Evolutionary conservation across 1,284 basidiomycete species (phyloP), one percentile per base, ranked within the genome.

Genomic region (Coniophora puteana): DNA sequence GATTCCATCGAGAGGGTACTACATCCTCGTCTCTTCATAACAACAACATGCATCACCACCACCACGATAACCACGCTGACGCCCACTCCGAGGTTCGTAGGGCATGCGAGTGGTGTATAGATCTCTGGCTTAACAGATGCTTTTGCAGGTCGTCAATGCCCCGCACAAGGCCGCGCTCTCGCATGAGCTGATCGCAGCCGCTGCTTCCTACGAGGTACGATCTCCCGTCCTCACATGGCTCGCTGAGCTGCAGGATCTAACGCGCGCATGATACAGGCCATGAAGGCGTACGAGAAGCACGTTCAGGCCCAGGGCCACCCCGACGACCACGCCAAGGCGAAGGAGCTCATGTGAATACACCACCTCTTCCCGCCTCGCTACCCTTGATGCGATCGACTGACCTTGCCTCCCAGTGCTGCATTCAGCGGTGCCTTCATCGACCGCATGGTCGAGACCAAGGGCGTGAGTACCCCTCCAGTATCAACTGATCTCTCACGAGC

Each of bases 101-200:
- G n/a, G n/a, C n/a, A n/a, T n/a, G n/a, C n/a, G n/a, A n/a, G n/a
- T n/a, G n/a, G n/a, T n/a, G n/a, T n/a, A n/a, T n/a, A n/a, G n/a
- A n/a, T n/a, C n/a, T n/a, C n/a, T n/a, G n/a, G n/a, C n/a, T n/a
- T n/a, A n/a, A n/a, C n/a, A n/a, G n/a, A n/a, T n/a, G n/a, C n/a
- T n/a, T n/a, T n/a, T n/a, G n/a, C n/a, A n/a, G n/a, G n/a, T n/a
- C n/a, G n/a, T n/a, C n/a, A n/a, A n/a, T n/a, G n/a, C n/a, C n/a
- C n/a, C n/a, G n/a, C 78, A 80, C 68, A 66, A 80, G 59, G 74
- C 78, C 8, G 35, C 57, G 43, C 59, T 80, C 38, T 77, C 80
- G 16, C 81, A 85, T 59, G 81, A 85, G 60, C 68, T 83, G 51
- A 74, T 85, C 52, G 78, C 76, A 39, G 78, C 64, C 43, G 78